Conservation (phyloP, 1,139 yeast species). For the Meyerozyma guilliermondii region DNA sequence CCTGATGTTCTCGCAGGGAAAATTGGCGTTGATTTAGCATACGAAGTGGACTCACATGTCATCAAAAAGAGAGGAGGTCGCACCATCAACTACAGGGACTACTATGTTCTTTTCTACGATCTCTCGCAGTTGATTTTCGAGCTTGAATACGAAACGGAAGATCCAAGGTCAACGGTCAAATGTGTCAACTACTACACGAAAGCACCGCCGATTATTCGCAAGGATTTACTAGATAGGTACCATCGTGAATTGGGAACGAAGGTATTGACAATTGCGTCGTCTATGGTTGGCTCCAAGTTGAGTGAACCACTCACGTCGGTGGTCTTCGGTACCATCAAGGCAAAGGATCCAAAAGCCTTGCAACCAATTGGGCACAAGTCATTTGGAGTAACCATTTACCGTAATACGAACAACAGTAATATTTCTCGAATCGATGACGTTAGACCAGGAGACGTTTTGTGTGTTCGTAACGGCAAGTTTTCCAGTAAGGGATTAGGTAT, state of each 20-base stretch:
- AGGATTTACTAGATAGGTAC: slow-evolving; percentile 46
- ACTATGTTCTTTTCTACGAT: slow-evolving; percentile 70
- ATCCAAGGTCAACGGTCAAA: slow-evolving; percentile 51
- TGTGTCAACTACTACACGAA: slow-evolving; percentile 37
- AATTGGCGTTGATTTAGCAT: slow-evolving; percentile 45
- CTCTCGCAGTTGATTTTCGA: slow-evolving; percentile 63
- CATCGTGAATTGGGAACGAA: slow-evolving; percentile 42
- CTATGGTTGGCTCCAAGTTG: slow-evolving; percentile 31
- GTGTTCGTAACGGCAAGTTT: slow-evolving; percentile 71
- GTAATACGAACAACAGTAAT: slow-evolving; percentile 49
- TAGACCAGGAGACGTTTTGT: slow-evolving; percentile 78
- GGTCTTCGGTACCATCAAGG: slow-evolving; percentile 15
- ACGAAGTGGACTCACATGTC: slow-evolving; percentile 60
- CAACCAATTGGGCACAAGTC: slow-evolving; percentile 63
- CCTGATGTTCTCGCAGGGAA: slow-evolving; percentile 51
- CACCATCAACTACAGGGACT: slow-evolving; percentile 50
- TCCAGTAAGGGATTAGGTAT: slow-evolving; percentile 59
- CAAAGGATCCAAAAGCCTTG: slow-evolving; percentile 5
- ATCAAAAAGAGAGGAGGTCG: slow-evolving; percentile 57
- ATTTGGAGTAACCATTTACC: slow-evolving; percentile 69
- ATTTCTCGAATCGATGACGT: slow-evolving; percentile 59
- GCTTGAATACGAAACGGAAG: slow-evolving; percentile 48
- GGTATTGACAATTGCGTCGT: slow-evolving; percentile 38
- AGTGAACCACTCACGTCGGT: slow-evolving; percentile 18
- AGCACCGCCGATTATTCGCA: slow-evolving; percentile 45